A percentile compares a stretch with the other conserved stretches of the same genome.
These are phyloP conservation scores for Aspergillus fischeri DNA, from an alignment of 2,329 filamentous ascomycete genomes.

Conservation along the genomic window DNA sequence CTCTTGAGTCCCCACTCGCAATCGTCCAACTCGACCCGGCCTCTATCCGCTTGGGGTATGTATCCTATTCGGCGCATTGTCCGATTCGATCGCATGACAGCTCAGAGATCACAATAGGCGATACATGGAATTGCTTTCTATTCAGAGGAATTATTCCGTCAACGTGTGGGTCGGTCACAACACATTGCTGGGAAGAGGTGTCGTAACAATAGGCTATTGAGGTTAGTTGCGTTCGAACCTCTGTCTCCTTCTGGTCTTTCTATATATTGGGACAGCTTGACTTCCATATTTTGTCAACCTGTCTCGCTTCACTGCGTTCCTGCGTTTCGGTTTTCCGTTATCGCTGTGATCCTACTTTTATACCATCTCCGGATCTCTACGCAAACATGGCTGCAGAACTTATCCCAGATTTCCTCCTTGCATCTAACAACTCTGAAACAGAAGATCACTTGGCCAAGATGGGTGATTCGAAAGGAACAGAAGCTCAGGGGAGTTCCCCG, in stretches of 20 bases:
- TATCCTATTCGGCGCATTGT: neutral
- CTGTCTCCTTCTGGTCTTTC: neutral
- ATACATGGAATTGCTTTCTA: neutral
- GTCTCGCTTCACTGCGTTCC: neutral
- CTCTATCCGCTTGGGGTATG: neutral
- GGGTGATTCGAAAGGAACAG: conserved; percentile 28
- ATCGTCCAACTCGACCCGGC: neutral
- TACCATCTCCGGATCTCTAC: neutral
- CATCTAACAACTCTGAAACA: neutral
- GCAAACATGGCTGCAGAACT: neutral
- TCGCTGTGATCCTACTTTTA: neutral
- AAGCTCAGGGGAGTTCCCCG: conserved; percentile 23
- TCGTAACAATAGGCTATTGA: neutral
- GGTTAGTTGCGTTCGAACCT: neutral
- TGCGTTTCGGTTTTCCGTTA: neutral
- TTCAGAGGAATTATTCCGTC: neutral
- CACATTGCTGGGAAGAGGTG: neutral
- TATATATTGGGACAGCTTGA: neutral
- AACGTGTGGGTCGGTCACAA: neutral
- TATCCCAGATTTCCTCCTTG: neutral
- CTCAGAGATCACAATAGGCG: neutral
- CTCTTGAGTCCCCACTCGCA: neutral
- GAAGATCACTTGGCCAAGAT: conserved; percentile 21
- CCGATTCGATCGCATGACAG: neutral
- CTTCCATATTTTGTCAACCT: neutral